Evolutionary conservation across 1,284 basidiomycete genomes (phyloP).

Genomic region (Fomitopsis palustris): DNA sequence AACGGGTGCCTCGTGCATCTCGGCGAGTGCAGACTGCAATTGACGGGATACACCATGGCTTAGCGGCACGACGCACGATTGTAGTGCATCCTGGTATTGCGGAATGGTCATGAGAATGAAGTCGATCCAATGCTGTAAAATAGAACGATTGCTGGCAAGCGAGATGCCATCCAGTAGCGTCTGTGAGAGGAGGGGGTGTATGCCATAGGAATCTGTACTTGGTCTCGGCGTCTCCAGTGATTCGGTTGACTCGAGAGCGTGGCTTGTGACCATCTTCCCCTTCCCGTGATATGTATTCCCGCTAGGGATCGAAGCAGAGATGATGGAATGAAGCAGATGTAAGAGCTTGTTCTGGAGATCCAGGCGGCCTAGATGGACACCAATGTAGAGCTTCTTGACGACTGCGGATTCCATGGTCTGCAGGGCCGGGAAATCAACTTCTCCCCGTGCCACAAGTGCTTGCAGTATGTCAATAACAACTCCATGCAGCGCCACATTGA

Average conservation of each 20-base stretch:
- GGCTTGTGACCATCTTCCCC: conserved; percentile 7
- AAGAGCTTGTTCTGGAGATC: conserved; percentile 92
- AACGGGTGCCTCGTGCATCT: conserved; percentile 46
- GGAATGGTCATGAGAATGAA: conserved; percentile 91
- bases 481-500: conserved; percentile 70
- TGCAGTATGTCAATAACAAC: conserved; percentile 81
- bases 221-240: conserved; percentile 15
- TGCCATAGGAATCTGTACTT: conserved; percentile 35
- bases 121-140: conserved; percentile 95
- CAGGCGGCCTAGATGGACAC: conserved; percentile 65
- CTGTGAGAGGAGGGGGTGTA: conserved; percentile 72
- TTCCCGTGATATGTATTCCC: conserved; percentile 10
- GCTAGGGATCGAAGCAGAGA: conserved; percentile 48
- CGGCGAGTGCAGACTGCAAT: conserved; percentile 55
- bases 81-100: conserved; percentile 72
- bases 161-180: conserved; percentile 82
- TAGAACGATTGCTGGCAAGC: conserved; percentile 63
- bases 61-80: conserved; percentile 70
- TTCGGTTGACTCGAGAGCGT: conserved; percentile 17
- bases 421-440: conserved; percentile 58
- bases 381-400: conserved; percentile 73
- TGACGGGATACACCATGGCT: conserved; percentile 81
- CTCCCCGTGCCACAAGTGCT: conserved; percentile 75
- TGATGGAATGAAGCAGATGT: conserved; percentile 84
- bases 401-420: conserved; percentile 69